Evolutionary conservation across 192 early-diverging fungal genomes (phyloP).

Genomic region (Phlyctochytrium arcticum): DNA sequence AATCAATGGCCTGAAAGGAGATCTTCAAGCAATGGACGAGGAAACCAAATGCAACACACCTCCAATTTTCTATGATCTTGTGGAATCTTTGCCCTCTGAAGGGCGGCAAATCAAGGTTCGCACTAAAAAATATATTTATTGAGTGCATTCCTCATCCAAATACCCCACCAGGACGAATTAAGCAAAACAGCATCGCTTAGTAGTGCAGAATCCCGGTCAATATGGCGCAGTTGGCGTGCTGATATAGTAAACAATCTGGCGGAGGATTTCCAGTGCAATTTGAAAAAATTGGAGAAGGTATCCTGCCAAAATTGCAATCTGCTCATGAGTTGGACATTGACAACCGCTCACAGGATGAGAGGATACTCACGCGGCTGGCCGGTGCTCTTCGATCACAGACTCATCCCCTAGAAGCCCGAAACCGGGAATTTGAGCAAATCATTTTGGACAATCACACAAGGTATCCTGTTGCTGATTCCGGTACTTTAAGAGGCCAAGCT

Average conservation of each 20-base stretch:
- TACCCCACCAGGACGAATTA: slow-evolving; percentile 17
- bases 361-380: background rate
- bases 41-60: slow-evolving; percentile 21
- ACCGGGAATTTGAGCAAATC: background rate
- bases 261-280: slow-evolving; percentile 1
- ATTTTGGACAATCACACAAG: background rate
- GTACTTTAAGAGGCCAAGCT: background rate
- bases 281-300: slow-evolving; percentile 12
- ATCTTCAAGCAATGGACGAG: slow-evolving; percentile 16
- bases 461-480: background rate
- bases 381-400: background rate
- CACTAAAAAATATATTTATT: background rate
- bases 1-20: slow-evolving; percentile 22
- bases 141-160: no score
- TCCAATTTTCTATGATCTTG: slow-evolving; percentile 23
- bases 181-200: slow-evolving; percentile 21
- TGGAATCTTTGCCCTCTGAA: no score
- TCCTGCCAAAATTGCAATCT: background rate
- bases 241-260: slow-evolving; percentile 14
- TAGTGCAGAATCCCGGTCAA: slow-evolving; percentile 25
- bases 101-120: no score
- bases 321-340: background rate
- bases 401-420: background rate
- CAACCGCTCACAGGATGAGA: background rate
- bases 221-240: slow-evolving; percentile 33